phyloP scores from a whole-genome alignment of 2,329 filamentous ascomycete species.

The Penicillium sp. region DNA sequence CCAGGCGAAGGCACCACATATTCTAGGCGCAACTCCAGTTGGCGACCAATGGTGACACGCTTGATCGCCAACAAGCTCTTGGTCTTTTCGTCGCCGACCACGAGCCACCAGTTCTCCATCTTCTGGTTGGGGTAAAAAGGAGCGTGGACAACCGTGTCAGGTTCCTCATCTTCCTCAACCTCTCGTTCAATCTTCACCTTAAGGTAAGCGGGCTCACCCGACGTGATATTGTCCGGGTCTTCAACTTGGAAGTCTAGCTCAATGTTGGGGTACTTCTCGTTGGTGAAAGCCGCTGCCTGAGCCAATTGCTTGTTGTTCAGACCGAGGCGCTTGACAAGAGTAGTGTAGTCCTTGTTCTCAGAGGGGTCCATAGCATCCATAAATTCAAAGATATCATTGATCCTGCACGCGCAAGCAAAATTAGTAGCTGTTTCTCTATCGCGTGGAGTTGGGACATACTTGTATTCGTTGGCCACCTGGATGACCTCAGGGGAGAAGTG shows the following conservation, averaged over 20 bases:
- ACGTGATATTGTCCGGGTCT: slow-evolving; percentile 73
- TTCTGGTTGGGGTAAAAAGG: slow-evolving; percentile 92
- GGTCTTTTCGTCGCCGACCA: slow-evolving; percentile 87
- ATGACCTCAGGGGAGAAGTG: slow-evolving; percentile 84
- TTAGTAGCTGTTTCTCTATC: slow-evolving; percentile 26
- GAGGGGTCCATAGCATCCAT: slow-evolving; percentile 98
- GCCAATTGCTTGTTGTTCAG: slow-evolving; percentile 78
- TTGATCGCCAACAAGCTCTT: slow-evolving; percentile 91
- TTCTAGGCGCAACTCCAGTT: slow-evolving; percentile 76
- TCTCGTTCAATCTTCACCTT: slow-evolving; percentile 83
- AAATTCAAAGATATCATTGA: slow-evolving; percentile 95
- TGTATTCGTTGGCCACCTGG: slow-evolving; percentile 74
- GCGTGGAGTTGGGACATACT: slow-evolving; percentile 49
- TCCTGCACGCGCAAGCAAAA: slow-evolving; percentile 48
- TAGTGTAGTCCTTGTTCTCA: slow-evolving; percentile 78
- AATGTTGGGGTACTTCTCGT: slow-evolving; percentile 92
- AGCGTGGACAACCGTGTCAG: slow-evolving; percentile 83
- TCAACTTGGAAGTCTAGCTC: slow-evolving; percentile 85
- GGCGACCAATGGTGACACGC: slow-evolving; percentile 78
- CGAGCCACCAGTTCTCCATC: slow-evolving; percentile 98
- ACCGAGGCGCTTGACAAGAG: slow-evolving; percentile 72
- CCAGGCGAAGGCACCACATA: slow-evolving; percentile 85
- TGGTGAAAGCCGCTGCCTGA: slow-evolving; percentile 91
- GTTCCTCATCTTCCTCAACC: slow-evolving; percentile 67
- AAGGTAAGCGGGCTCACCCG: slow-evolving; percentile 77